Base-by-base conservation (phyloP, 2,329 filamentous ascomycete species). In the Exophiala sideris region DNA sequence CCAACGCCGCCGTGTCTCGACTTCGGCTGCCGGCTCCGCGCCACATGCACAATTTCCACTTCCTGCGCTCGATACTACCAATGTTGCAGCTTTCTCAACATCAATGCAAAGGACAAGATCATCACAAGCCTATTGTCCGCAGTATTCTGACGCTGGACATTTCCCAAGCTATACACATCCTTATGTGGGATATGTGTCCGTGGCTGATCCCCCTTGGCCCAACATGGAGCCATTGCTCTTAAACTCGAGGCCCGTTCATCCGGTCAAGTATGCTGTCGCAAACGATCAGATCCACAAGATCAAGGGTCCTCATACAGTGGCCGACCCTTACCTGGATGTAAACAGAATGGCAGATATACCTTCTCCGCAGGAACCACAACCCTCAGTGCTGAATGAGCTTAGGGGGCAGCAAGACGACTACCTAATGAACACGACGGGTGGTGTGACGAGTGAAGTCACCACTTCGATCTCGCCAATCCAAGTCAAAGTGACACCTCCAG, bases 331-430 rank as follows among this genome's bases (percentile, higher is more conserved):
- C 21, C 39, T 52, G 6, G 45, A 52, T 29, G 6, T 11, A 44
- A 29, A 49, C 10, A 53, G 56, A 9, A 46, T 55, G 48, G 21
- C 44, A 18, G 56, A 58, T 10, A 45, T 58, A 18, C 12, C 33
- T 16, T 52, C 45, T 20, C 45, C 51, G 3, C 51, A 47, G 38
- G 33, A 50, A 38, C 21, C 52, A 12, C 51, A 45, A n/a, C 45
- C 41, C 12, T n/a, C 40, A 8, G 33, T 47, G 16, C 40, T 36
- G 2, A 16, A 38, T n/a, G 51, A 58, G 9, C 12, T 52, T 3
- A 18, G 52, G 14, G 48, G 45, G 10, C 18, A 21, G 35, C 56
- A 56, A 50, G 57, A 59, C n/a, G 57, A 56, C n/a, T 38, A 38
- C 12, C 33, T 59, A n/a, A n/a, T 33, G 24, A 54, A 40, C 24